These are phyloP conservation scores for Exophiala spinifera DNA, from an alignment of 2,329 filamentous ascomycete species.

Conservation along the genomic window DNA sequence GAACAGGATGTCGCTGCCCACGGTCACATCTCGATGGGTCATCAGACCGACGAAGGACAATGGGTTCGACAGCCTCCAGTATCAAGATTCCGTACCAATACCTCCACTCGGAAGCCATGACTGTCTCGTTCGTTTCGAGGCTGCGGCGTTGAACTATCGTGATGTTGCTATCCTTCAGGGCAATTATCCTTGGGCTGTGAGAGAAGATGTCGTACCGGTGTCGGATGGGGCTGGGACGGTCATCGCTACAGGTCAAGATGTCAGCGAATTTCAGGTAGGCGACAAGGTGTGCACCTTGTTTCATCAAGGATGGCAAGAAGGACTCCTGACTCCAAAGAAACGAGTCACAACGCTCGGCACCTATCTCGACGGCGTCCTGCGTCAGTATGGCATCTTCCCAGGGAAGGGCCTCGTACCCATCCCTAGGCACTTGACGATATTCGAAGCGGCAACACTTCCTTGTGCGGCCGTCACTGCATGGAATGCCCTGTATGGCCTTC, in stretches of 20 bases:
- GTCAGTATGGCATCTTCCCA: slow-evolving; percentile 64
- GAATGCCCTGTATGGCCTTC: slow-evolving; percentile 62
- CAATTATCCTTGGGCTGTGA: slow-evolving; percentile 45
- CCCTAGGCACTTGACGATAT: slow-evolving; percentile 53
- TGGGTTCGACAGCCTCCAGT: background rate
- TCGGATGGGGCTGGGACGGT: slow-evolving; percentile 47
- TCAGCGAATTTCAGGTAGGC: slow-evolving; percentile 55
- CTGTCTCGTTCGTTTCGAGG: slow-evolving; percentile 63
- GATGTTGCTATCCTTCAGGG: slow-evolving; percentile 53
- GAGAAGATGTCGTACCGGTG: slow-evolving; percentile 41
- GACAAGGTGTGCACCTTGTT: slow-evolving; percentile 50
- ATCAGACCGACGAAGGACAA: background rate
- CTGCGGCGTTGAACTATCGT: slow-evolving; percentile 48
- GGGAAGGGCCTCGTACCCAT: slow-evolving; percentile 64
- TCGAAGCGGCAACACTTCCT: slow-evolving; percentile 56
- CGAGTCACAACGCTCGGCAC: slow-evolving; percentile 54
- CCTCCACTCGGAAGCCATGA: slow-evolving; percentile 65
- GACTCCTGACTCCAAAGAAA: background rate
- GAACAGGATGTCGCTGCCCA: background rate
- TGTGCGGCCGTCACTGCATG: slow-evolving; percentile 63
- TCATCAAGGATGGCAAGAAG: slow-evolving; percentile 24
- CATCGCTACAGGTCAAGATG: slow-evolving; percentile 53
- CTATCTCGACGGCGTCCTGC: slow-evolving; percentile 62
- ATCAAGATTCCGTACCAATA: slow-evolving; percentile 32
- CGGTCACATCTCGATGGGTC: background rate